Evolutionary conservation across 306 rosid species (phyloP), one percentile per base, ranked within the genome.

Genomic region (Cicer chorassanicum): DNA sequence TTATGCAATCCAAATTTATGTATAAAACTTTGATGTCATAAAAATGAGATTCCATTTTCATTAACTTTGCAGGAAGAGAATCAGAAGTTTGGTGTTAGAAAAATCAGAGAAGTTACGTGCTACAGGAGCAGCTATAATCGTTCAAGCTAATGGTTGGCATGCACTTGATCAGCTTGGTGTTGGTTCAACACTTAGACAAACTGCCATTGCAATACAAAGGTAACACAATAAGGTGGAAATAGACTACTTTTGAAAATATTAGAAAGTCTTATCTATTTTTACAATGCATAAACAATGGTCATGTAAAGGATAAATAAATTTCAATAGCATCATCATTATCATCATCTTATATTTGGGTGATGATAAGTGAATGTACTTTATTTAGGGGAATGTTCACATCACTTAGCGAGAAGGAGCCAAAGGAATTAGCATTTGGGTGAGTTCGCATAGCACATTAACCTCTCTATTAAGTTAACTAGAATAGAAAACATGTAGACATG

Each of bases 161-260:
- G 88, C 87, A 6, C 88, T 87, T 68, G 86, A 85, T 72, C 80
- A 85, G 16, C 86, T 89, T 63, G 94, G 88, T 21, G 57, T 87
- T 45, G 94, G 53, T 64, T 68, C 87, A 16, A 68, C 73, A 8
- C 87, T 87, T 65, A 67, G 89, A 59, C 69, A 54, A 59, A 82
- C 84, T 24, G 81, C 88, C 73, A 15, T 80, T 53, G 82, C 36
- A 9, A 57, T 87, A 48, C 83, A 78, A 11, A 51, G 83, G 94
- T 29, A 29, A 29, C 36, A 29, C 36, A 29, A 29, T 29, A 3
- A 29, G 36, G 5, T 29, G 36, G 36, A 29, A 29, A 29, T 29
- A 29, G 36, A 24, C 29, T 1, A 21, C 29, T 24, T 24, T 24
- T 24, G 29, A 24, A 21, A 24, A 24, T 24, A 24, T 24, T 24